Evolutionary conservation across 441 rosid species (phyloP).

Genomic region (Mallotus japonicus): DNA sequence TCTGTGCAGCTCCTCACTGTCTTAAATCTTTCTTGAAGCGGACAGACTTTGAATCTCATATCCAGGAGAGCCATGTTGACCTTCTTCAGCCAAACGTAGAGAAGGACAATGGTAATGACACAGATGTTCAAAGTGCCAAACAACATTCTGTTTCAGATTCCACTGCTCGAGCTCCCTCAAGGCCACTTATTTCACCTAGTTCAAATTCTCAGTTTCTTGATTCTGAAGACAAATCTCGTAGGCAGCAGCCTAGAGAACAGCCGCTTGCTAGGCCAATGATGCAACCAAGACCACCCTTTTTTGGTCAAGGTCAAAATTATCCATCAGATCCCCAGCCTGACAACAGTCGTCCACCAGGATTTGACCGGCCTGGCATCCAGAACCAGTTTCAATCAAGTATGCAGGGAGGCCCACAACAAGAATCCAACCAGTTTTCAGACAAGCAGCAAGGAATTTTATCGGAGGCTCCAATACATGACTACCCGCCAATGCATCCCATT

Average conservation of each 20-base stretch:
- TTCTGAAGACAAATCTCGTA: slow-evolving; percentile 53
- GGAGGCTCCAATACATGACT: slow-evolving; percentile 51
- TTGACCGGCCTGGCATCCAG: slow-evolving; percentile 51
- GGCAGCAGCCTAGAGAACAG: slow-evolving; percentile 57
- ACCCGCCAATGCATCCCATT: slow-evolving; percentile 59
- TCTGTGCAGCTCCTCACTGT: slow-evolving; percentile 98
- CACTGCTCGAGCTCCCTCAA: slow-evolving; percentile 59
- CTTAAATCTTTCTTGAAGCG: slow-evolving; percentile 83
- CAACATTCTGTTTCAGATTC: slow-evolving; percentile 70
- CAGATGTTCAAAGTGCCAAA: slow-evolving; percentile 62
- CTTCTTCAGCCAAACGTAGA: slow-evolving; percentile 64
- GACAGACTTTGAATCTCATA: slow-evolving; percentile 72
- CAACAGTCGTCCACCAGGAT: slow-evolving; percentile 53
- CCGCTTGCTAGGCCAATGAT: slow-evolving; percentile 51
- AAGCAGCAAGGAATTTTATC: slow-evolving; percentile 50
- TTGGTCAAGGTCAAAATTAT: slow-evolving; percentile 57
- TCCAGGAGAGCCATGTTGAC: slow-evolving; percentile 56
- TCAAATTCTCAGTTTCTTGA: slow-evolving; percentile 55
- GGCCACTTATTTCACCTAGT: slow-evolving; percentile 48
- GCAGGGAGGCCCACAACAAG: slow-evolving; percentile 41
- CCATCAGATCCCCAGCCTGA: slow-evolving; percentile 45
- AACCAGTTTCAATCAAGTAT: slow-evolving; percentile 36
- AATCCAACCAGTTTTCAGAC: slow-evolving; percentile 46
- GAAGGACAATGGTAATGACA: slow-evolving; percentile 63
- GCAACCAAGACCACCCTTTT: slow-evolving; percentile 47